These are phyloP conservation scores for Exophiala sp. DNA, from an alignment of 2,329 filamentous ascomycete genomes.

Conservation along the genomic window DNA sequence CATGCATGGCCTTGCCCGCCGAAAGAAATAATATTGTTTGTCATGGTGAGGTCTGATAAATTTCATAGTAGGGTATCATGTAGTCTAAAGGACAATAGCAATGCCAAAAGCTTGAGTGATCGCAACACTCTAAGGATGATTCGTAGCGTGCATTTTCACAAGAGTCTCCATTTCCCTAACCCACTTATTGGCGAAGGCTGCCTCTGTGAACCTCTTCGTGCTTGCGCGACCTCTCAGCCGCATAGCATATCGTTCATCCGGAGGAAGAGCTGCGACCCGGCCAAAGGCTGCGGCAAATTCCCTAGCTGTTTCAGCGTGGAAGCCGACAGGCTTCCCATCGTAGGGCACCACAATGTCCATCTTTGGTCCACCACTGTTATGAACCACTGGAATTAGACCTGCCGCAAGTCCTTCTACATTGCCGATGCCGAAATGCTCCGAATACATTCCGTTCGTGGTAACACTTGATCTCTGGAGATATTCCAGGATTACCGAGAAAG, in stretches of 20 bases:
- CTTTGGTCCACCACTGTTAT: constrained; percentile 89
- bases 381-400: constrained; percentile 86
- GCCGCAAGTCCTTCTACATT: constrained; percentile 98
- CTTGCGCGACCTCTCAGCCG: constrained; percentile 71
- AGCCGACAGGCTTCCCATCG: constrained; percentile 76
- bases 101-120: no score
- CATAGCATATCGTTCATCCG: constrained; percentile 66
- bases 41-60: no score
- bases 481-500: constrained; percentile 80
- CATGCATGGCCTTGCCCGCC: no score
- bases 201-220: constrained; percentile 80
- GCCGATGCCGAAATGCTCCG: constrained; percentile 97
- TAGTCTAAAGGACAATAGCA: no score
- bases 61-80: no score
- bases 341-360: constrained; percentile 84
- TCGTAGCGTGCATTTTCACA: constrained; percentile 44
- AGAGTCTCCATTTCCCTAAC: constrained; percentile 68
- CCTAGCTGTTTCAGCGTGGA: constrained; percentile 72
- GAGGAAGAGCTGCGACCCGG: constrained; percentile 62
- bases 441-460: constrained; percentile 99
- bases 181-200: constrained; percentile 80
- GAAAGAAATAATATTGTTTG: no score
- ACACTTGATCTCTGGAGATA: constrained; percentile 74
- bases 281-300: constrained; percentile 81
- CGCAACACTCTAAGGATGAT: neutral